Conservation (phyloP, 2,329 filamentous ascomycete genomes). For the Aspergillus nomiae region DNA sequence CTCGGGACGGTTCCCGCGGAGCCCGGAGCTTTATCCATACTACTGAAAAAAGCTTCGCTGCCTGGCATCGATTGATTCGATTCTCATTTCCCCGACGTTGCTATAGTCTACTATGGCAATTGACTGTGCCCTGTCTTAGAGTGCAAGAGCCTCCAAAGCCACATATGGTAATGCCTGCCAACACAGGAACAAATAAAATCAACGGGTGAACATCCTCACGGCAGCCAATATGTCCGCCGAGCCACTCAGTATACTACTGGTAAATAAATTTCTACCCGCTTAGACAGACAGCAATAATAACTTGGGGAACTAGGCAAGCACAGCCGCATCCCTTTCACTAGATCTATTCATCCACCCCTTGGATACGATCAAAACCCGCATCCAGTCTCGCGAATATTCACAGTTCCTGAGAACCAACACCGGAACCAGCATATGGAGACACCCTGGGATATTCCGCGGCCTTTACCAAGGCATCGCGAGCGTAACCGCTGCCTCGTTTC, state of each 20-base stretch:
- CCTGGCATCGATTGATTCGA: neutral
- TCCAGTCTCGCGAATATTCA: slow-evolving; percentile 2
- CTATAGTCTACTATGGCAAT: neutral
- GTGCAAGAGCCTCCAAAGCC: neutral
- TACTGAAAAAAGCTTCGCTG: neutral
- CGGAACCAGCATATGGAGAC: neutral
- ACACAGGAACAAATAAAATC: too few species aligned
- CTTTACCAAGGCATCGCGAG: neutral
- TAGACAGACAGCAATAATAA: neutral
- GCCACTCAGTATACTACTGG: neutral
- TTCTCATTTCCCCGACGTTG: neutral
- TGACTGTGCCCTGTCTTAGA: neutral
- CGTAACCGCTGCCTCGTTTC: neutral
- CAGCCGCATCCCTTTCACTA: neutral
- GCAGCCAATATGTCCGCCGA: neutral
- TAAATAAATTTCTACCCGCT: neutral
- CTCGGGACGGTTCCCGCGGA: neutral
- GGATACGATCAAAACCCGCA: slow-evolving; percentile 1
- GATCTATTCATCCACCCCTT: neutral
- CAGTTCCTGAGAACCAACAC: neutral
- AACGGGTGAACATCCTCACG: neutral
- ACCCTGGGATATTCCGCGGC: slow-evolving; percentile 1
- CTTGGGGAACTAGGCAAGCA: neutral
- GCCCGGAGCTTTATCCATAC: neutral
- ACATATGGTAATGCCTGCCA: neutral